These are phyloP conservation scores for Bathelium albidoporum DNA, from an alignment of 495 filamentous ascomycete species.

Conservation along the genomic window DNA sequence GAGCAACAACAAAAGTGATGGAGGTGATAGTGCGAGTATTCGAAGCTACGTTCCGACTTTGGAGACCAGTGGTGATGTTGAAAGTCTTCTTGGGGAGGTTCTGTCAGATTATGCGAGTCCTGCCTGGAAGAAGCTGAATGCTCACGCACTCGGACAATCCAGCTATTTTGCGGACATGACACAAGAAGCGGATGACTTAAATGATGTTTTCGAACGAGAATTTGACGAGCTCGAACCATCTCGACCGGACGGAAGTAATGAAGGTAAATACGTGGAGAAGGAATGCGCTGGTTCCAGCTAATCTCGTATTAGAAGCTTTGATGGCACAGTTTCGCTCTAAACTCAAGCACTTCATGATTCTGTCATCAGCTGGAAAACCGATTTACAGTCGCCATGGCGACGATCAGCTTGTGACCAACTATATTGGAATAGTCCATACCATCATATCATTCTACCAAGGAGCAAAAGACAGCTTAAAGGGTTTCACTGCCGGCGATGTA, in stretches of 20 bases:
- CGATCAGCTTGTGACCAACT: conserved; percentile 74
- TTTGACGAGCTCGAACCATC: conserved; percentile 68
- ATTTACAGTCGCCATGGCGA: conserved; percentile 94
- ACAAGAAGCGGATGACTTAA: not conserved
- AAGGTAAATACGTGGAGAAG: conserved; percentile 41
- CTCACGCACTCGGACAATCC: conserved; percentile 34
- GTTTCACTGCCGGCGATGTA: conserved; percentile 73
- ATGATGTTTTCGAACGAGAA: conserved; percentile 45
- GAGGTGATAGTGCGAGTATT: conserved; percentile 74
- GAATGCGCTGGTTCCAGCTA: conserved; percentile 11
- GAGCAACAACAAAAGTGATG: conserved; percentile 47
- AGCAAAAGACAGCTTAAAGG: conserved; percentile 58
- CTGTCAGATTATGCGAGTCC: conserved; percentile 43
- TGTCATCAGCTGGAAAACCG: conserved; percentile 95
- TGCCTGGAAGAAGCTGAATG: conserved; percentile 49
- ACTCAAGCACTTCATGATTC: conserved; percentile 90
- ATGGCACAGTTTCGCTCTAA: conserved; percentile 72
- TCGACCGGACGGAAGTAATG: conserved; percentile 49
- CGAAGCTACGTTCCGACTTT: conserved; percentile 70
- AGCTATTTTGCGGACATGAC: not conserved
- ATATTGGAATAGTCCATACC: conserved; percentile 93
- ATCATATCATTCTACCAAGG: conserved; percentile 95
- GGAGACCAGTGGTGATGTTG: conserved; percentile 62
- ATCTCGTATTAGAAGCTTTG: conserved; percentile 31
- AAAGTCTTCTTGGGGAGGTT: conserved; percentile 70